Evolutionary conservation across 805 yeast species (phyloP), one percentile per base, ranked within the genome.

Genomic region (Kodamaea kakaduensis): DNA sequence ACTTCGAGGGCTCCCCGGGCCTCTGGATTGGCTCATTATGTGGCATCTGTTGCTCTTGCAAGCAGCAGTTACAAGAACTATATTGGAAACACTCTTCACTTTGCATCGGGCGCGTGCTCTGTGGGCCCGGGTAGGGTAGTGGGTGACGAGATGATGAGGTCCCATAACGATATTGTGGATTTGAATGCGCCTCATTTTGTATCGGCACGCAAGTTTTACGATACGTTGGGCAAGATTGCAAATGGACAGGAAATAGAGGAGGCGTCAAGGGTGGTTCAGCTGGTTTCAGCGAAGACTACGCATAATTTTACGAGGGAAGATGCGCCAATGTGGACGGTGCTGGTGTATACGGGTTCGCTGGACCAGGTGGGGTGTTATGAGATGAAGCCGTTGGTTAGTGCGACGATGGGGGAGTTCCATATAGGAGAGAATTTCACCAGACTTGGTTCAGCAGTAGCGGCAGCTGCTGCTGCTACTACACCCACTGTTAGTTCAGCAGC

Each of bases 301-400:
- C 53, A 54, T 20, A 52, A 25, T 12, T 31, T n/a, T 6, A 35
- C 34, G 3, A 24, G n/a, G 6, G 38, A 35, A 20, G 24, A 24
- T 16, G 29, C 32, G 2, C 53, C 64, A 2, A 41, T 42, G 20
- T 60, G 62, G 59, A 34, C 55, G 2, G 40, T 56, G 17, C 59
- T 65, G 34, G 33, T 68, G 4, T 66, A 56, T 40, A 41, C 59
- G 1, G 70, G 65, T 1, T 59, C 68, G 1, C 45, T 58, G 12
- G 72, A 68, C 36, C 73, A 69, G 42, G 60, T 56, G 1, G 74
- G 74, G 1, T 31, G 64, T 8, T 64, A 61, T 40, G 74, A 69
- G 38, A 64, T 67, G 72, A 61, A 54, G 34, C 32, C 53, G 1
- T 42, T 68, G 37, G 50, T 55, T 3, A 48, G 42, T 37, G 48